Evolutionary conservation across 306 rosid genomes (phyloP), one percentile per base, ranked within the genome.

Genomic region (Hippophae tibetana): DNA sequence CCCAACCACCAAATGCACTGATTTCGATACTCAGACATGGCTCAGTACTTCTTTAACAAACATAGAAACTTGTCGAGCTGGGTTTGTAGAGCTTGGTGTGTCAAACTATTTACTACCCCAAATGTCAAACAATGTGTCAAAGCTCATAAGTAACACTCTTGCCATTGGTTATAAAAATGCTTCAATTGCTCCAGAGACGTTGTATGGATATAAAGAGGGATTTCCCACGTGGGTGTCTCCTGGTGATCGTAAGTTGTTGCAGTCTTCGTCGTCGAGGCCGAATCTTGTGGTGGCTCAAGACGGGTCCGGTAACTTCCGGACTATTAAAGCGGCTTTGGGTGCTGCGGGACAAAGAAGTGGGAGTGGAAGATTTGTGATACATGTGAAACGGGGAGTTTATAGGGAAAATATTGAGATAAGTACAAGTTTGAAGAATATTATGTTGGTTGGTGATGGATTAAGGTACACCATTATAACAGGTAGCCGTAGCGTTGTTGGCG

Each of bases 201-300:
- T 31, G 38, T 41, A 57, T n/a, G 13, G 49, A 43, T 57, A 69
- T 41, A 42, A 51, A 55, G 52, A 68, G 8, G 82, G 84, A 0
- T 74, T 79, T 49, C 86, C 84, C 2, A 62, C n/a, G 7, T 80
- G 89, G 89, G 13, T 80, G 7, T 67, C 73, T 1, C 54, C 69
- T 0, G 69, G 73, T 2, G 83, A 74, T 9, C 43, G 86, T 61
- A 83, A 52, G 74, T 66, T 83, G 9, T 43, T 83, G 69, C 79
- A 77, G 23, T 27, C 74, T 8, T 52, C 86, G 5, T 27, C 72
- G 0, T 52, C 50, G 0, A 27, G 38, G 1, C 73, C 71, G 2
- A 58, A 84, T 52, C 56, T 80, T 14, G 89, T 78, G 54, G 89
- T 84, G 65, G 89, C 84, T 1, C 69, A 72, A 67, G 89, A 84